A percentile compares a stretch with the other conserved stretches of the same genome.
These are phyloP conservation scores for Wickerhamomyces rabaulensis DNA, from an alignment of 805 yeast genomes.

Conservation along the genomic window DNA sequence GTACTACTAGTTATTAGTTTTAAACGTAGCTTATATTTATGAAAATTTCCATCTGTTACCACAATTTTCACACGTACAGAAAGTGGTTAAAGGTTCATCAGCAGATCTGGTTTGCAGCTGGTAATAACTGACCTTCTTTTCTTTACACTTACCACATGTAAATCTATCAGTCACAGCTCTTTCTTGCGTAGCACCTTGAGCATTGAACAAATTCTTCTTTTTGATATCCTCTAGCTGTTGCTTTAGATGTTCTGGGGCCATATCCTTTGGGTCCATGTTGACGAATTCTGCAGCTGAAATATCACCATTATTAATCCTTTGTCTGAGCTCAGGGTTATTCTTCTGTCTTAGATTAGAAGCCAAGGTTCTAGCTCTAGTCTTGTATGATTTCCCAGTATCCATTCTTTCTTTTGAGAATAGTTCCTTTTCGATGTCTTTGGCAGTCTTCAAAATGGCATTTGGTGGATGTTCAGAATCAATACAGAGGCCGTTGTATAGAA, in stretches of 20 bases:
- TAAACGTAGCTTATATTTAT: constrained; percentile 22
- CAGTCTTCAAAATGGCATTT: constrained; percentile 53
- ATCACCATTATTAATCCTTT: constrained; percentile 60
- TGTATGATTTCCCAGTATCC: constrained; percentile 51
- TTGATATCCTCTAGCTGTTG: constrained; percentile 81
- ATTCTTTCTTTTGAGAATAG: constrained; percentile 59
- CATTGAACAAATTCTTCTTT: constrained; percentile 87
- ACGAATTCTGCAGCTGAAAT: constrained; percentile 62
- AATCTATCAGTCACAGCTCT: constrained; percentile 95
- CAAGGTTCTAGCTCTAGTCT: constrained; percentile 80
- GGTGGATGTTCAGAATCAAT: constrained; percentile 65
- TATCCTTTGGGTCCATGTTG: constrained; percentile 84
- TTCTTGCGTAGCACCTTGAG: constrained; percentile 95
- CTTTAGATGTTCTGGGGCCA: constrained; percentile 90
- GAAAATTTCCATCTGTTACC: constrained; percentile 98
- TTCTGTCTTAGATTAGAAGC: constrained; percentile 85
- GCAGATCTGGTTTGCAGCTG: constrained; percentile 98
- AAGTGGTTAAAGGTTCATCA: constrained; percentile 97
- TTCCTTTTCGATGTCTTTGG: constrained; percentile 68
- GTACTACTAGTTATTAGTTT: too few species aligned
- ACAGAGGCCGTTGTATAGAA: constrained; percentile 85
- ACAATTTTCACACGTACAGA: constrained; percentile 96
- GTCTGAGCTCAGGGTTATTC: constrained; percentile 81
- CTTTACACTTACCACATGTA: constrained; percentile 96
- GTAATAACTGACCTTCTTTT: constrained; percentile 92